These are phyloP conservation scores for Xylaria telfairii DNA, from an alignment of 495 filamentous ascomycete species.

Conservation along the genomic window DNA sequence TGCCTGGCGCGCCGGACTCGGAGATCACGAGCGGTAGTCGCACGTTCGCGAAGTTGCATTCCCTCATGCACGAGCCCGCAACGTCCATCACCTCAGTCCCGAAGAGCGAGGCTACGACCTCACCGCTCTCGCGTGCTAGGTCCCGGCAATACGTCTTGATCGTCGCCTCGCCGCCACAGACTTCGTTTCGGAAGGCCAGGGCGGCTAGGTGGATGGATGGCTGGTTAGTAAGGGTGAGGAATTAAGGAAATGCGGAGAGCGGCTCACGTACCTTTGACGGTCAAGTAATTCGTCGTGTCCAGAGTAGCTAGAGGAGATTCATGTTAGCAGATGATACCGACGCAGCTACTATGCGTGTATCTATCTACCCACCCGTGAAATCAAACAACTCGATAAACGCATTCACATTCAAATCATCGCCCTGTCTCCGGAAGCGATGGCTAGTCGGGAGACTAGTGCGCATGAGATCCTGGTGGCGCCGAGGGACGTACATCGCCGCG, in stretches of 20 bases:
- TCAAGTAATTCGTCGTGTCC: constrained; percentile 22
- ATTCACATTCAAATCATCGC: not conserved
- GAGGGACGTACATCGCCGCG: constrained; percentile 79
- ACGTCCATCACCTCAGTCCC: constrained; percentile 72
- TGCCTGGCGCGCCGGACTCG: constrained; percentile 7
- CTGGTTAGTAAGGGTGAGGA: constrained; percentile 5
- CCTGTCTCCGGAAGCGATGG: constrained; percentile 53
- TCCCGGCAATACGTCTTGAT: constrained; percentile 64
- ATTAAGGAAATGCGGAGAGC: not conserved
- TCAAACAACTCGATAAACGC: constrained; percentile 32
- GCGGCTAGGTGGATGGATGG: constrained; percentile 60
- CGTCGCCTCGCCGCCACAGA: constrained; percentile 73
- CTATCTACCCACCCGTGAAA: constrained; percentile 31
- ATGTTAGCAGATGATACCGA: not conserved
- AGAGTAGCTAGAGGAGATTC: not conserved
- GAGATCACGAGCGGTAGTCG: constrained; percentile 63
- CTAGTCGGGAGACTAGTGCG: constrained; percentile 77
- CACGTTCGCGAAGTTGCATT: constrained; percentile 67
- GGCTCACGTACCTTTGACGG: constrained; percentile 12
- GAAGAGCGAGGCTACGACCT: constrained; percentile 59
- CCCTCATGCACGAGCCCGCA: constrained; percentile 42
- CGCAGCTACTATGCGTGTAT: not conserved
- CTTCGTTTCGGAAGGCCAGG: constrained; percentile 63
- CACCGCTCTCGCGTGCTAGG: constrained; percentile 63
- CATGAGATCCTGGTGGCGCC: constrained; percentile 73